phyloP scores from a whole-genome alignment of 2,329 filamentous ascomycete species.

The Penicillium sp. region DNA sequence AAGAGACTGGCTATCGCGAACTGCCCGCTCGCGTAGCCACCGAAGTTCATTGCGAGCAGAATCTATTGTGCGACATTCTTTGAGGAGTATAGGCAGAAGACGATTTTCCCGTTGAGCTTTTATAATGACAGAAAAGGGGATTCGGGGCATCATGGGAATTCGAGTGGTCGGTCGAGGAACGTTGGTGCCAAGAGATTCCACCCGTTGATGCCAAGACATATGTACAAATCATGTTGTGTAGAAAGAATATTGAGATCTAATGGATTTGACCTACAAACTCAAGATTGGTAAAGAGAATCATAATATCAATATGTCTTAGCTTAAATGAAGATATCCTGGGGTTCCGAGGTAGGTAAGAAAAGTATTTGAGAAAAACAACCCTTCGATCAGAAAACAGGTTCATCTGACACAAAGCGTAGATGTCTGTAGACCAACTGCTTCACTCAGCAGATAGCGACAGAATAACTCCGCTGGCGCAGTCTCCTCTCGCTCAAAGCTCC shows the following conservation, averaged over 20 bases:
- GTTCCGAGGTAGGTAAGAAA: no score
- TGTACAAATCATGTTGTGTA: neutral
- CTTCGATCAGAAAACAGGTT: no score
- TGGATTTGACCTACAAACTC: no score
- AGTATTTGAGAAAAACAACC: no score
- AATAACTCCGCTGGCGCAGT: neutral
- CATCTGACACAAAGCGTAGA: neutral
- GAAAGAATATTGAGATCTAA: no score
- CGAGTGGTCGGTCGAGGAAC: neutral
- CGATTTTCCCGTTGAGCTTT: conserved; percentile 34
- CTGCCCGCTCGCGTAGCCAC: conserved; percentile 44
- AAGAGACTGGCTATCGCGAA: conserved; percentile 14
- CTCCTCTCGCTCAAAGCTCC: neutral
- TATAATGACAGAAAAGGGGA: conserved; percentile 37
- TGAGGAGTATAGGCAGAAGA: conserved; percentile 43
- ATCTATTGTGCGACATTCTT: conserved; percentile 43
- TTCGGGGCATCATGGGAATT: conserved; percentile 41
- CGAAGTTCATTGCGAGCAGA: conserved; percentile 48
- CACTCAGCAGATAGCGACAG: neutral
- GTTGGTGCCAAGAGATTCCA: conserved; percentile 3
- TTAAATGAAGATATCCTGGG: no score
- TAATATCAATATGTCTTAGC: neutral
- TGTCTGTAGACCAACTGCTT: neutral
- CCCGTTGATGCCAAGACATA: neutral
- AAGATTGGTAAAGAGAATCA: no score